Evolutionary conservation across 129 eudicot species (phyloP).

Genomic region (Artemisia argyi): DNA sequence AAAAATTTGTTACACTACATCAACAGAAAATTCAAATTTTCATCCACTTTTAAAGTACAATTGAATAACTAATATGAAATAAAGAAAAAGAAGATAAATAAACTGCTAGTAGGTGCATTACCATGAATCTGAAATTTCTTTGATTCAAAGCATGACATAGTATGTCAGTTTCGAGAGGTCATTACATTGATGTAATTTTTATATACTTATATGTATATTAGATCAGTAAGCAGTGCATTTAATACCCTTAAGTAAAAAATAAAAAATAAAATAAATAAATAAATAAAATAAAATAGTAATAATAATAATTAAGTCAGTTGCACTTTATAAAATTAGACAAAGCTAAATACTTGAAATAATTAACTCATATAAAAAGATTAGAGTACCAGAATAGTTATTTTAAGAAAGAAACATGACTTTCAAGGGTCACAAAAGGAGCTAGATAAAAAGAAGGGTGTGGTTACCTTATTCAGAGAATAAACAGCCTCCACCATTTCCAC

Average conservation of each 20-base stretch:
- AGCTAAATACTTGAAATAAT: background rate
- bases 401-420: background rate
- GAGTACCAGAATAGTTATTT: constrained; percentile 8
- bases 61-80: too few relatives aligned
- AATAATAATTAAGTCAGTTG: too few relatives aligned
- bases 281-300: too few relatives aligned
- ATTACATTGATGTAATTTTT: constrained; percentile 4
- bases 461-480: constrained; percentile 83
- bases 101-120: too few relatives aligned
- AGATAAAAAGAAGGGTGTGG: constrained; percentile 19
- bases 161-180: constrained; percentile 1
- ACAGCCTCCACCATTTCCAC: constrained; percentile 97
- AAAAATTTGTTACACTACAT: background rate
- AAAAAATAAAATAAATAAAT: background rate
- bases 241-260: background rate
- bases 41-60: too few relatives aligned
- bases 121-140: too few relatives aligned
- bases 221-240: constrained; percentile 7
- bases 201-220: background rate
- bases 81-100: too few relatives aligned
- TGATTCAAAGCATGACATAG: too few relatives aligned
- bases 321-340: constrained; percentile 11
- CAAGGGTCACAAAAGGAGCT: constrained; percentile 14
- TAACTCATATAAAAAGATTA: constrained; percentile 8
- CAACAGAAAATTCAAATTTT: background rate